A percentile compares a stretch with the other conserved stretches of the same genome.
These are phyloP conservation scores for Picea mariana DNA, from an alignment of 83 land plant genomes.

Conservation along the genomic window DNA sequence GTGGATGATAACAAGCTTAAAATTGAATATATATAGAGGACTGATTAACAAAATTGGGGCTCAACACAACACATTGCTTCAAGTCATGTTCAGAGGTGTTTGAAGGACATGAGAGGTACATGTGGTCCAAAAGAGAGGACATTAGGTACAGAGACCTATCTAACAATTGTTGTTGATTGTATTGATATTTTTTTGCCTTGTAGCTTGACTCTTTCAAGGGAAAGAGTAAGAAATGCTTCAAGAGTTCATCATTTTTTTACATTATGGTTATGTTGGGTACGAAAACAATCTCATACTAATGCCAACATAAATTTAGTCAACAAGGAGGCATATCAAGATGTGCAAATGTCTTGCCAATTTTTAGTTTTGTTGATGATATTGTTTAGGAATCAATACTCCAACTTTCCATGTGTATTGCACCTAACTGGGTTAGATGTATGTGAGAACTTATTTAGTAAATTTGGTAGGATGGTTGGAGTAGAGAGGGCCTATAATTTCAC, in stretches of 20 bases:
- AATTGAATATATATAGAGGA: neutral
- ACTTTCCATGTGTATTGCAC: neutral
- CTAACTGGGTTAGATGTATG: neutral
- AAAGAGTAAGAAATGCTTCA: neutral
- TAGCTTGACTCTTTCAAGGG: neutral
- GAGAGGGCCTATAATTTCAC: neutral
- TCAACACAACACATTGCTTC: neutral
- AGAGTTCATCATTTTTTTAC: too few relatives aligned
- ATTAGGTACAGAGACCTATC: neutral
- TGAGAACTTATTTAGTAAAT: neutral
- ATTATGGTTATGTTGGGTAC: neutral
- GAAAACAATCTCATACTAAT: neutral
- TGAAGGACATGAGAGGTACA: neutral
- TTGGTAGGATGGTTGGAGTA: neutral
- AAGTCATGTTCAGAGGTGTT: neutral
- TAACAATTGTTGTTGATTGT: neutral
- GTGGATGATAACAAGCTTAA: neutral
- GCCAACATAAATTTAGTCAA: neutral
- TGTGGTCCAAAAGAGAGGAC: neutral
- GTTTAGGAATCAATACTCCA: neutral
- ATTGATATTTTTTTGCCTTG: neutral
- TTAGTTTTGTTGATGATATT: neutral
- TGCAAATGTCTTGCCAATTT: neutral
- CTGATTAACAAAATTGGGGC: neutral
- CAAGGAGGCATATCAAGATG: neutral